These are phyloP conservation scores for Colletotrichum graminicola DNA, from an alignment of 2,329 filamentous ascomycete genomes.

Conservation along the genomic window DNA sequence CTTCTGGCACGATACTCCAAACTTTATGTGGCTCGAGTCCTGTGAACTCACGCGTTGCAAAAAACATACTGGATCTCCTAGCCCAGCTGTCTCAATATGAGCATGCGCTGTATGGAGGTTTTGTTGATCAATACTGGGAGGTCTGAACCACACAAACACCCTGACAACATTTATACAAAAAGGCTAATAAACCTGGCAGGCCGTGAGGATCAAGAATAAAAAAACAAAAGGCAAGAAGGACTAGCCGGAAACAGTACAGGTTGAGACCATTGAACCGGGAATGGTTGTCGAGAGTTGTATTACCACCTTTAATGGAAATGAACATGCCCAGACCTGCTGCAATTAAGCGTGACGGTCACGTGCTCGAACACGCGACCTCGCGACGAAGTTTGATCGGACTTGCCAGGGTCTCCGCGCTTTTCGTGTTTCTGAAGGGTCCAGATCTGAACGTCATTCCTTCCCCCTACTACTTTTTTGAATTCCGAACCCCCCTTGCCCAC, in stretches of 20 bases:
- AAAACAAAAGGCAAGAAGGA: neutral
- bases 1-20: too few species aligned
- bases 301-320: too few species aligned
- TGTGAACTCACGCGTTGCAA: neutral
- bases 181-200: neutral
- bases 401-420: conserved; percentile 21
- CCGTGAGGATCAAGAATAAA: too few species aligned
- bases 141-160: neutral
- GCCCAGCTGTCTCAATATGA: neutral
- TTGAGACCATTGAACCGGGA: too few species aligned
- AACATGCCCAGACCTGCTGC: too few species aligned
- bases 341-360: neutral
- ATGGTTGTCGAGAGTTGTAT: neutral
- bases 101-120: neutral
- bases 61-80: neutral
- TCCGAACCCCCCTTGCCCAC: conserved; percentile 5
- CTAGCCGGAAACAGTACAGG: neutral
- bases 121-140: neutral
- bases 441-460: conserved; percentile 24
- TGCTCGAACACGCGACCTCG: conserved; percentile 21
- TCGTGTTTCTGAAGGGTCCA: conserved; percentile 15
- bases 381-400: conserved; percentile 4
- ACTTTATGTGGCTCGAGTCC: neutral
- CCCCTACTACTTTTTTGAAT: neutral
- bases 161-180: too few species aligned